Evolutionary conservation across 805 yeast genomes (phyloP).

Genomic region (Saccharomycopsis fibuligera): DNA sequence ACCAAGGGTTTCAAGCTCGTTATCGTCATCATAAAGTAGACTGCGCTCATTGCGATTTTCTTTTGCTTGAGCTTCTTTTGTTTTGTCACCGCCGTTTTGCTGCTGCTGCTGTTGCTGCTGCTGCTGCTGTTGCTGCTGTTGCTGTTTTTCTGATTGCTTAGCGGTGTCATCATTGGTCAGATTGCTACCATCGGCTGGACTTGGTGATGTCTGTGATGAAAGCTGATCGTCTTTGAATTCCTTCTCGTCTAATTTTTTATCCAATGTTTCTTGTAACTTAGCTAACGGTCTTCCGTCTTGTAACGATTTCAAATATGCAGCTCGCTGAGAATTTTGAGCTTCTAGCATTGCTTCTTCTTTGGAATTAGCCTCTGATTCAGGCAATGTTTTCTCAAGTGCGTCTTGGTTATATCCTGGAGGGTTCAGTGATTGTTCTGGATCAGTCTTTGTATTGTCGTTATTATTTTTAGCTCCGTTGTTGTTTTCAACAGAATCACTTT

Average conservation of each 20-base stretch:
- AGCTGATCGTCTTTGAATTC: no score
- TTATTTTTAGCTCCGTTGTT: neutral
- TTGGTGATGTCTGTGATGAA: neutral
- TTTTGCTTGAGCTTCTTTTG: neutral
- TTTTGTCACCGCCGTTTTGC: neutral
- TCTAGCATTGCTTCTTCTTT: constrained; percentile 22
- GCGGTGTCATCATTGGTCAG: constrained; percentile 22
- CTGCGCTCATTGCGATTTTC: constrained; percentile 34
- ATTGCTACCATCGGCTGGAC: neutral
- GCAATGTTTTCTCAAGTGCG: neutral
- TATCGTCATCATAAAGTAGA: constrained; percentile 71
- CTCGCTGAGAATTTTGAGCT: constrained; percentile 28
- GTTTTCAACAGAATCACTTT: constrained; percentile 24
- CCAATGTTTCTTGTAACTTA: constrained; percentile 68
- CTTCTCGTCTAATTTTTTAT: constrained; percentile 29
- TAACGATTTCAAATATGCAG: constrained; percentile 62
- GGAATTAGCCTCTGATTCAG: constrained; percentile 20
- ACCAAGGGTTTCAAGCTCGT: constrained; percentile 60
- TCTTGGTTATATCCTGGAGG: neutral
- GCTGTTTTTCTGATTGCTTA: constrained; percentile 26
- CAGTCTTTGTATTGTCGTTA: neutral
- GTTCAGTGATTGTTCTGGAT: constrained; percentile 21
- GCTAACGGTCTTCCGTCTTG: constrained; percentile 81
- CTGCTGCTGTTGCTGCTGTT: constrained; percentile 13
- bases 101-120: constrained; percentile 11